Percentiles rank a stretch among this genome's conserved stretches.
Conservation (phyloP, 192 early-diverging fungal genomes). For the Allomyces macrogynus region DNA sequence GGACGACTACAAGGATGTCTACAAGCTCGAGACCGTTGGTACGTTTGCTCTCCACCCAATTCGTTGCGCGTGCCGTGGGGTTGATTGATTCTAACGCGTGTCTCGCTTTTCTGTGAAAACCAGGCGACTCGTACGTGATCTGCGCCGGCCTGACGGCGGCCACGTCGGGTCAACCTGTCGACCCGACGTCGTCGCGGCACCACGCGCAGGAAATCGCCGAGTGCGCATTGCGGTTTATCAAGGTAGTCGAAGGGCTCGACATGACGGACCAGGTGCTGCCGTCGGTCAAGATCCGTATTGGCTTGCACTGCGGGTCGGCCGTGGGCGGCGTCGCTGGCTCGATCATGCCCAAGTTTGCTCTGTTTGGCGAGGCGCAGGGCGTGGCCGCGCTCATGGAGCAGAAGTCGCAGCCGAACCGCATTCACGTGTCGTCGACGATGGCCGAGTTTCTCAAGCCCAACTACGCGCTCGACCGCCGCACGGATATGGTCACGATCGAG, state of each 20-base stretch:
- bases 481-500: slow-evolving; percentile 10
- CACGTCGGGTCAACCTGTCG: not conserved
- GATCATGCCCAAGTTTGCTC: not conserved
- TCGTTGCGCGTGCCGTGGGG: no score
- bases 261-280: slow-evolving; percentile 22
- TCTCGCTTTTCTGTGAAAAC: not conserved
- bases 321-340: not conserved
- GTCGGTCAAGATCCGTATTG: not conserved
- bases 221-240: slow-evolving; percentile 9
- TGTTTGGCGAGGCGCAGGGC: not conserved
- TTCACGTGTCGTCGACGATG: slow-evolving; percentile 16
- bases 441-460: slow-evolving; percentile 15
- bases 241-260: slow-evolving; percentile 8
- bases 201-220: not conserved
- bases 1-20: slow-evolving; percentile 21
- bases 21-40: slow-evolving; percentile 24
- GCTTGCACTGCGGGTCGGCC: not conserved
- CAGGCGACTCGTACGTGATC: slow-evolving; percentile 22
- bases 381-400: not conserved
- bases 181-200: not conserved
- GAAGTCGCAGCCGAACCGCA: slow-evolving; percentile 13
- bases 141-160: slow-evolving; percentile 11
- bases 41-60: no score
- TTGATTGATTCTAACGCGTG: no score
- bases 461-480: slow-evolving; percentile 6